Percentiles rank a stretch among this genome's conserved stretches.
Evolutionary conservation across 2,329 filamentous ascomycete genomes (phyloP).

Genomic region (Cytospora paraplurivora): DNA sequence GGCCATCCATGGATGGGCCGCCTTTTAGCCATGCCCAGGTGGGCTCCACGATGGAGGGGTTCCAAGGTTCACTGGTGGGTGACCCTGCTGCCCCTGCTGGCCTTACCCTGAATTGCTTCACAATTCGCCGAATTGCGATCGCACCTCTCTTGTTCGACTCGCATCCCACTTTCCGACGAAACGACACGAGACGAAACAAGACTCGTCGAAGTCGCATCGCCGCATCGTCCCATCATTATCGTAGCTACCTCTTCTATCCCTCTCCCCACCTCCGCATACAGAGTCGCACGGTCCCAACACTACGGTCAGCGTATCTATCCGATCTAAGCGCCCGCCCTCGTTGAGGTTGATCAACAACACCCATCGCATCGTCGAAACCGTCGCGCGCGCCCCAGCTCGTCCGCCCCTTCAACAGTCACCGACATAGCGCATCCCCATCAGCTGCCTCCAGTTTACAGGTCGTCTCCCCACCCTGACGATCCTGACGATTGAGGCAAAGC

Average conservation of each 20-base stretch:
- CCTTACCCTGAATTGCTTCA: not conserved
- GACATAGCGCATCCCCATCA: not conserved
- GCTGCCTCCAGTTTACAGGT: not conserved
- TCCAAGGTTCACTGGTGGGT: not conserved
- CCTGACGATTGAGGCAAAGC: not conserved
- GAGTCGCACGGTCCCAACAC: not conserved
- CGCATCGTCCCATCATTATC: not conserved
- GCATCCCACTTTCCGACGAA: not conserved
- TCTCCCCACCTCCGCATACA: not conserved
- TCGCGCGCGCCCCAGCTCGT: constrained; percentile 6
- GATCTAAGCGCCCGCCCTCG: constrained; percentile 1
- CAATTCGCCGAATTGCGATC: not conserved
- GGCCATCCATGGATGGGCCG: not conserved
- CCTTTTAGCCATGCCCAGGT: too few relatives aligned
- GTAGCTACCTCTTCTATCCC: too few relatives aligned
- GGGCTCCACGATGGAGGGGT: not conserved
- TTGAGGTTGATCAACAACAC: not conserved
- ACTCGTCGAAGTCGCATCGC: constrained; percentile 8
- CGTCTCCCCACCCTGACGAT: not conserved
- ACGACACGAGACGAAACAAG: not conserved
- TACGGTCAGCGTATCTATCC: not conserved
- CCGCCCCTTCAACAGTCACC: not conserved
- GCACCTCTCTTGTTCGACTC: not conserved
- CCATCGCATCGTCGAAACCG: constrained; percentile 6
- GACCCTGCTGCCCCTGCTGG: not conserved